Conservation (phyloP, 2,329 filamentous ascomycete genomes). For the Atkinsonella texensis region DNA sequence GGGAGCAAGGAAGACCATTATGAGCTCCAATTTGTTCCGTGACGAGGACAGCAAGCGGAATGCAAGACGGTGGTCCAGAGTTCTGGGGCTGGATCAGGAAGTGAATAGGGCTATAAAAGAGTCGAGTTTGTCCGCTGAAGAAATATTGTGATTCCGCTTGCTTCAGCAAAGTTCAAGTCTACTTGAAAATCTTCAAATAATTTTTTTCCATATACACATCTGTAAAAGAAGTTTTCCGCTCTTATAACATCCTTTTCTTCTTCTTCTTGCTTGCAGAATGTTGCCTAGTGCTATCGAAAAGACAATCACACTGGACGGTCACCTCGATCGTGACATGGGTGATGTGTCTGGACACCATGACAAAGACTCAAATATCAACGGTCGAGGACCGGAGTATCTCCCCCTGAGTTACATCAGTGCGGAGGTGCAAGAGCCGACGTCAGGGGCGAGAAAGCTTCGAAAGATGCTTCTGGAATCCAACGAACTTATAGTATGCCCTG, state of each 20-base stretch:
- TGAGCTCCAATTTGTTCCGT: background rate
- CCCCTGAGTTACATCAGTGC: slow-evolving; percentile 7
- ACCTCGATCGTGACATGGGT: slow-evolving; percentile 5
- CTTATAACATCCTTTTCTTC: background rate
- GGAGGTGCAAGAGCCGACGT: slow-evolving; percentile 8
- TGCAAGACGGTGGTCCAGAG: background rate
- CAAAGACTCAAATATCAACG: background rate
- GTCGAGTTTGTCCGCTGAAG: background rate
- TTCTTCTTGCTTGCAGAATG: slow-evolving; percentile 1
- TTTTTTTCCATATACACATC: background rate
- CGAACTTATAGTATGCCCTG: slow-evolving; percentile 45
- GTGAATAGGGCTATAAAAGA: background rate
- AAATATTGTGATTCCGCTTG: background rate
- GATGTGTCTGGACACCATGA: slow-evolving; percentile 2
- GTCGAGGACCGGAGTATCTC: background rate
- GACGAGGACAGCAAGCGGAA: background rate
- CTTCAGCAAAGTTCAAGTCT: background rate
- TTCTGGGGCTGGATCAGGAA: too few relatives aligned
- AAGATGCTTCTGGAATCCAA: slow-evolving; percentile 26
- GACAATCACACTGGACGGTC: slow-evolving; percentile 2
- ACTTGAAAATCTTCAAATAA: too few relatives aligned
- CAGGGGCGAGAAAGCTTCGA: slow-evolving; percentile 25
- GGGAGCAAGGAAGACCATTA: background rate
- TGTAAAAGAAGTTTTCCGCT: too few relatives aligned
- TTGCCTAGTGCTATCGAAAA: slow-evolving; percentile 6